These are phyloP conservation scores for Musa beccarii DNA, from an alignment of 176 grass and related monocot species.

Conservation along the genomic window DNA sequence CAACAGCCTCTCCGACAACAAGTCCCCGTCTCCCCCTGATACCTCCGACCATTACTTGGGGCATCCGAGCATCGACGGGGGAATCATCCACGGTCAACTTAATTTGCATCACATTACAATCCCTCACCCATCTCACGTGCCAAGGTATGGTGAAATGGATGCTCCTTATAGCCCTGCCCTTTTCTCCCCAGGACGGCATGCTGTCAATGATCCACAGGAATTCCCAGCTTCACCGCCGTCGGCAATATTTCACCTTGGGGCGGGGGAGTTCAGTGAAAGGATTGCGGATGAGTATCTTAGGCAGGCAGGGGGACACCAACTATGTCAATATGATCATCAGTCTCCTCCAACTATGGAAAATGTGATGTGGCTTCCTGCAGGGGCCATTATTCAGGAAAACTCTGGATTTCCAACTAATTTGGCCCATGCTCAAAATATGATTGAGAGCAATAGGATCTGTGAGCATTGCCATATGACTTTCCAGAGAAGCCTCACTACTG, in stretches of 20 bases:
- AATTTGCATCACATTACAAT: slow-evolving; percentile 64
- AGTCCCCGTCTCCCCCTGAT: slow-evolving; percentile 40
- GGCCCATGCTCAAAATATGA: slow-evolving; percentile 32
- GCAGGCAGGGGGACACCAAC: slow-evolving; percentile 30
- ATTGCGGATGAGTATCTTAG: slow-evolving; percentile 41
- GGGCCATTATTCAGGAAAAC: slow-evolving; percentile 56
- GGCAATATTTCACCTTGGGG: slow-evolving; percentile 47
- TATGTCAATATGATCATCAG: slow-evolving; percentile 45
- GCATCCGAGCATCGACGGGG: slow-evolving; percentile 35
- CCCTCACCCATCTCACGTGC: slow-evolving; percentile 38
- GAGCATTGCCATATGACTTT: slow-evolving; percentile 59
- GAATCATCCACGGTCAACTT: slow-evolving; percentile 41
- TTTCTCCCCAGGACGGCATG: slow-evolving; percentile 45
- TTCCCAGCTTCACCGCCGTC: slow-evolving; percentile 59
- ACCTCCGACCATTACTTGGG: slow-evolving; percentile 49
- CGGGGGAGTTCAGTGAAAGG: slow-evolving; percentile 54
- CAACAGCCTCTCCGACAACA: slow-evolving; percentile 61
- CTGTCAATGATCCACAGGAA: slow-evolving; percentile 52
- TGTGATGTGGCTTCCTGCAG: slow-evolving; percentile 59
- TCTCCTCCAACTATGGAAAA: slow-evolving; percentile 42
- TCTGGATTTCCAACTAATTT: slow-evolving; percentile 55
- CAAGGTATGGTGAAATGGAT: slow-evolving; percentile 73
- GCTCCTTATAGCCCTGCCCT: slow-evolving; percentile 55
- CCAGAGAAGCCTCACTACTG: slow-evolving; percentile 42
- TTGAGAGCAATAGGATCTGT: slow-evolving; percentile 26